Evolutionary conservation across 2,329 filamentous ascomycete species (phyloP).

Genomic region (Emmonsiellopsis sp.): DNA sequence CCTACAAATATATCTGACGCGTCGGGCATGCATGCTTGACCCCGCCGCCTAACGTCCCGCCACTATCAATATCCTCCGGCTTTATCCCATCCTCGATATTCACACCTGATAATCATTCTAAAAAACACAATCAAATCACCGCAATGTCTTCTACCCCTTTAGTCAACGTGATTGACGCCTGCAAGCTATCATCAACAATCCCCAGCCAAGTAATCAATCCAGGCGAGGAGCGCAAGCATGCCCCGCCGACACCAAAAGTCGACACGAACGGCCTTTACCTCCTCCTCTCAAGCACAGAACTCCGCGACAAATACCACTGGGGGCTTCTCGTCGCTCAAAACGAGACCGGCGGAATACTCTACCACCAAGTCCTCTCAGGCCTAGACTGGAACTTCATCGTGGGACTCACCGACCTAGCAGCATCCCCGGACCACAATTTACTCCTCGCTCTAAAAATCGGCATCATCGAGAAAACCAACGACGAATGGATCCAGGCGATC

Average conservation of each 20-base stretch:
- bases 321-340: constrained; percentile 9
- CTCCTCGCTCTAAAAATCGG: constrained; percentile 10
- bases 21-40: too few relatives aligned
- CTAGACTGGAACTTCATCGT: constrained; percentile 7
- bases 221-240: not conserved
- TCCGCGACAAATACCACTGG: constrained; percentile 9
- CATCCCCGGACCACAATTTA: constrained; percentile 2
- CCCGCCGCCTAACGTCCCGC: too few relatives aligned
- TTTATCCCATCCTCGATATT: too few relatives aligned
- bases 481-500: constrained; percentile 10
- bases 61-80: too few relatives aligned
- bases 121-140: too few relatives aligned
- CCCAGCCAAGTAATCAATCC: too few relatives aligned
- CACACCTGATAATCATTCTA: too few relatives aligned
- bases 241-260: not conserved
- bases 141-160: too few relatives aligned
- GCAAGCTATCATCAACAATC: too few relatives aligned
- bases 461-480: constrained; percentile 5
- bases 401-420: constrained; percentile 5
- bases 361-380: constrained; percentile 7
- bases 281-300: constrained; percentile 6
- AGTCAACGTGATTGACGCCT: too few relatives aligned
- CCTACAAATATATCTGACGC: too few relatives aligned
- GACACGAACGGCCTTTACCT: constrained; percentile 11
- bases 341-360: constrained; percentile 6